Evolutionary conservation across 73 alveolate genomes (phyloP), one percentile per base, ranked within the genome.

Genomic region (Paramecium pentaurelia): DNA sequence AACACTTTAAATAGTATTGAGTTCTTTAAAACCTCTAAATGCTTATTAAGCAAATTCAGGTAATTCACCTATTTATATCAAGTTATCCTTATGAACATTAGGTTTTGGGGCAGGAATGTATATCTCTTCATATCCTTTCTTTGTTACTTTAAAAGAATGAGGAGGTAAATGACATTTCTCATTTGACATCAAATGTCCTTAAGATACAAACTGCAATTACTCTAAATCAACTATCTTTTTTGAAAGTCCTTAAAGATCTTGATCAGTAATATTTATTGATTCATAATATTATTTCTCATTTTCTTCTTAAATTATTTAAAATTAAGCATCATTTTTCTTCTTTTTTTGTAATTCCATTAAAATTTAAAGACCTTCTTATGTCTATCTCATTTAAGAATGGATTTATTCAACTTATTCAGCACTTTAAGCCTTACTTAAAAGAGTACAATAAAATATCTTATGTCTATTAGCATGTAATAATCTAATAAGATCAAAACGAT

Each of bases 121-220:
- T 59, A 98, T 97, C 85, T 98, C 99, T 91, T 98, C 99, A 92
- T 98, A 98, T 22, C 99, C 99, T 86, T 94, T 95, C 8, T 96
- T 95, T 54, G 97, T 84, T 60, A 92, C 93, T 86, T 92, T 97
- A 34, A 93, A 77, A 5, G 98, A 95, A 70, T 96, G 97, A 77
- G 93, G 90, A 7, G 99, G 98, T 25, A 97, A 96, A 80, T 92
- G 88, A 80, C 97, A 95, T 47, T 97, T 94, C 47, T 95, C 92
- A 93, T 95, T 96, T 4, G 98, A 86, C 97, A 97, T 95, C 30
- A 94, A 92, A 60, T 96, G 98, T 51, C 97, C 97, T 11, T 97
- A 97, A 90, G 93, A 95, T 10, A 92, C 85, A 87, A 95, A 98
- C 58, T 88, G 89, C 38, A 96, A 92, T 36, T 92, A 77, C 2